Conservation (phyloP, 306 rosid species). For the Pueraria montana region DNA sequence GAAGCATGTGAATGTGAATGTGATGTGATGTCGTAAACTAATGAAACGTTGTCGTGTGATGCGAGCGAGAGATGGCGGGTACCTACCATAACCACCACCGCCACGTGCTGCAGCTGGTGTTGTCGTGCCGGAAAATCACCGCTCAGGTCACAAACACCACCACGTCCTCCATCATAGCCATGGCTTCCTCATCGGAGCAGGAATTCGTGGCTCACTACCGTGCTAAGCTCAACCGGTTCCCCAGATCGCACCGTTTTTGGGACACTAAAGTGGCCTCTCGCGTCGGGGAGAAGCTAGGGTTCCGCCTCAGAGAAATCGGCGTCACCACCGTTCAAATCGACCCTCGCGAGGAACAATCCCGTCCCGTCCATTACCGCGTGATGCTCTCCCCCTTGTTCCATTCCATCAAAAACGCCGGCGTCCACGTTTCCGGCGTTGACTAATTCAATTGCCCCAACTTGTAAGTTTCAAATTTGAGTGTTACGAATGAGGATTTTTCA, state of each 20-base stretch:
- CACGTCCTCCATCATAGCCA: slow-evolving; percentile 59
- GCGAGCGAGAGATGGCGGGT: slow-evolving; percentile 34
- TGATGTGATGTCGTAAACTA: too few relatives aligned
- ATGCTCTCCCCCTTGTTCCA: slow-evolving; percentile 53
- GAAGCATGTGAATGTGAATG: too few relatives aligned
- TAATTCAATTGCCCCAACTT: background rate
- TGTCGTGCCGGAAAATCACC: slow-evolving; percentile 61
- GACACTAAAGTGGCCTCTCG: slow-evolving; percentile 59
- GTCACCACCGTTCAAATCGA: slow-evolving; percentile 53
- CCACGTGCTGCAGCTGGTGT: slow-evolving; percentile 52
- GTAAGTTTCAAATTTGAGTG: background rate
- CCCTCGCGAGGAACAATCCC: slow-evolving; percentile 45
- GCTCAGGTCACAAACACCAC: slow-evolving; percentile 55
- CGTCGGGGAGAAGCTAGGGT: slow-evolving; percentile 60
- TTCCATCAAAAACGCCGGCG: slow-evolving; percentile 55
- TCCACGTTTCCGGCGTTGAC: slow-evolving; percentile 45
- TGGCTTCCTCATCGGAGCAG: slow-evolving; percentile 65
- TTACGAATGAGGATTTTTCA: background rate
- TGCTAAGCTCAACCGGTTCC: slow-evolving; percentile 54
- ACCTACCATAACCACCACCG: background rate
- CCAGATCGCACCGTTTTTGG: slow-evolving; percentile 58
- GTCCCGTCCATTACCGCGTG: slow-evolving; percentile 49
- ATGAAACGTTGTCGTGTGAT: background rate
- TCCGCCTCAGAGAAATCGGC: slow-evolving; percentile 56
- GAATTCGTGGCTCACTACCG: slow-evolving; percentile 55